A percentile compares a stretch with the other conserved stretches of the same genome.
Conservation (phyloP, 148 eudicot species). For the Rhododendron vialii region DNA sequence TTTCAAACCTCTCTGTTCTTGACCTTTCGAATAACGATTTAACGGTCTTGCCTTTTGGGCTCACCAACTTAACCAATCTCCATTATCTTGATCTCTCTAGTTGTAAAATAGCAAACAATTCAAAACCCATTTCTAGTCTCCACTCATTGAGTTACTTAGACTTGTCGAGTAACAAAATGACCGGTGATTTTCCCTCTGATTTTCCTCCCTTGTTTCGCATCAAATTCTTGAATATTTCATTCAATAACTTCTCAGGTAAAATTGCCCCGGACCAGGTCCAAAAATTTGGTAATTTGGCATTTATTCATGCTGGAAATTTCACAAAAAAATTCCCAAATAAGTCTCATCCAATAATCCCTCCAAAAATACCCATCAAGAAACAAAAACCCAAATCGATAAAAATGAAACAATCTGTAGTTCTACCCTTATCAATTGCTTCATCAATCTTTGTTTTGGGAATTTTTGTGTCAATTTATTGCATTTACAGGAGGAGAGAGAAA, state of each 20-base stretch:
- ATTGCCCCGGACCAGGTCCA: slow-evolving; percentile 5
- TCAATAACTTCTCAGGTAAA: slow-evolving; percentile 59
- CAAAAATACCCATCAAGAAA: slow-evolving; percentile 17
- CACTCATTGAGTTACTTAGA: slow-evolving; percentile 43
- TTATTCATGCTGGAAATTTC: slow-evolving; percentile 56
- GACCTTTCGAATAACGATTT: slow-evolving; percentile 64
- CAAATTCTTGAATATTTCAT: slow-evolving; percentile 66
- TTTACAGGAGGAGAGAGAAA: slow-evolving; percentile 31
- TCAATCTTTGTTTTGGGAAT: slow-evolving; percentile 19
- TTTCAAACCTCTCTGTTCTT: slow-evolving; percentile 43
- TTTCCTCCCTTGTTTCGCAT: slow-evolving; percentile 45
- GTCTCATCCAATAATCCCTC: slow-evolving; percentile 23
- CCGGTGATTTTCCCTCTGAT: slow-evolving; percentile 63
- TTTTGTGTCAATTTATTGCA: slow-evolving; percentile 5
- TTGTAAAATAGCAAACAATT: slow-evolving; percentile 55
- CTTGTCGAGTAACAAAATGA: slow-evolving; percentile 52
- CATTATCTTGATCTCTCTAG: slow-evolving; percentile 49
- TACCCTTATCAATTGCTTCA: slow-evolving; percentile 39
- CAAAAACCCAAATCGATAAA: slow-evolving; percentile 34
- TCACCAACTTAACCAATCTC: slow-evolving; percentile 41
- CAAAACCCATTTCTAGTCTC: slow-evolving; percentile 36
- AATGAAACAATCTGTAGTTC: slow-evolving; percentile 14
- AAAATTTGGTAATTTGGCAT: slow-evolving; percentile 55
- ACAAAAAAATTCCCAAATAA: slow-evolving; percentile 12
- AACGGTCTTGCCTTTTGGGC: slow-evolving; percentile 36